phyloP scores from a whole-genome alignment of 352 stramenopile genomes.

The Phytophthora sansomeana region DNA sequence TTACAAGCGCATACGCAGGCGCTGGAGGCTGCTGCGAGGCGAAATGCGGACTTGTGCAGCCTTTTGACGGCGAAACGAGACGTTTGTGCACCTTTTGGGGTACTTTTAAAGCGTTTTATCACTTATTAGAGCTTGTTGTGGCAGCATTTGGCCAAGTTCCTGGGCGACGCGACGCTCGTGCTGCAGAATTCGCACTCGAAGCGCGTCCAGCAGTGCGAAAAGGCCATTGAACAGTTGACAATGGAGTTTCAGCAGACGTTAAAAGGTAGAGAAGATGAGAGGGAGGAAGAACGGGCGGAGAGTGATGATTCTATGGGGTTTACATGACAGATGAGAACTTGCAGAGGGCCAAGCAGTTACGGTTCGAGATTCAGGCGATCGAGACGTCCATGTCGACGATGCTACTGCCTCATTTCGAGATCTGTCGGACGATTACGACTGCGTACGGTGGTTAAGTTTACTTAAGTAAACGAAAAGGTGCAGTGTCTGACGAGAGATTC shows the following conservation, averaged over 20 bases:
- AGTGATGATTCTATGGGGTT: not conserved
- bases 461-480: no score
- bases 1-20: slow-evolving; percentile 3
- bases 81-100: slow-evolving; percentile 8
- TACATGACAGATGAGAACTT: slow-evolving; percentile 43
- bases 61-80: slow-evolving; percentile 35
- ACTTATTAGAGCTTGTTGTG: not conserved
- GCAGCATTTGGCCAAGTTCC: slow-evolving; percentile 33
- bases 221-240: slow-evolving; percentile 40
- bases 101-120: slow-evolving; percentile 1
- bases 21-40: slow-evolving; percentile 7
- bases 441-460: slow-evolving; percentile 39
- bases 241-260: slow-evolving; percentile 41
- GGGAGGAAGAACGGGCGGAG: not conserved
- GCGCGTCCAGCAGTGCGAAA: slow-evolving; percentile 39
- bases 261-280: slow-evolving; percentile 22
- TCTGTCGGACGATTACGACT: slow-evolving; percentile 61
- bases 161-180: slow-evolving; percentile 48
- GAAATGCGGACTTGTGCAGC: slow-evolving; percentile 1
- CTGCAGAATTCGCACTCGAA: slow-evolving; percentile 49
- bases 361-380: slow-evolving; percentile 48
- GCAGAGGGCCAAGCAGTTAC: slow-evolving; percentile 43
- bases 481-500: not conserved
- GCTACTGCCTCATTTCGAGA: slow-evolving; percentile 61
- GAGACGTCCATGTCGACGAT: slow-evolving; percentile 60